Conservation (phyloP, 345 rosid species). For the Salix exigua region DNA sequence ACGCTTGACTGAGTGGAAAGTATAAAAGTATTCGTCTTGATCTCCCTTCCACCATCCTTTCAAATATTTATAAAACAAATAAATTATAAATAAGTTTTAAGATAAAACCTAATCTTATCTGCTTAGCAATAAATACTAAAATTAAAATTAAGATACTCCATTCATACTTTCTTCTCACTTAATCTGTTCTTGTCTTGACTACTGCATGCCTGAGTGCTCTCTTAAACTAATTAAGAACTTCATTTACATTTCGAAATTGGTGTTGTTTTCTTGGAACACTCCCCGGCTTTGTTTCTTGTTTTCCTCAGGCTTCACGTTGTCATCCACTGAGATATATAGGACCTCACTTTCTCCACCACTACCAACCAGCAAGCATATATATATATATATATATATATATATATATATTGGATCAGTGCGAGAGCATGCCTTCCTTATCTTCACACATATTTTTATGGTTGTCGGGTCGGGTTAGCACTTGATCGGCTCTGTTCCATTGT, state of each 20-base stretch:
- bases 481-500: not conserved
- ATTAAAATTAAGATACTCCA: too few relatives aligned
- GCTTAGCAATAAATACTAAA: too few relatives aligned
- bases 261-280: not conserved
- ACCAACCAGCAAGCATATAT: not conserved
- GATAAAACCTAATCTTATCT: too few relatives aligned
- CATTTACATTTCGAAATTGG: constrained; percentile 1
- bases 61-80: too few relatives aligned
- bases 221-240: not conserved
- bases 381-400: too few relatives aligned
- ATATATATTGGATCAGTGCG: not conserved
- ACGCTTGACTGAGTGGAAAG: too few relatives aligned
- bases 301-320: not conserved
- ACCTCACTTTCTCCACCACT: not conserved
- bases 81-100: too few relatives aligned
- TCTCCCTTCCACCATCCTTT: too few relatives aligned
- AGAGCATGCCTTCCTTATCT: not conserved
- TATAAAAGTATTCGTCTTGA: too few relatives aligned
- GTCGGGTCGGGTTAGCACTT: not conserved
- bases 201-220: not conserved
- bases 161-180: too few relatives aligned
- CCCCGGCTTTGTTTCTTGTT: constrained; percentile 1
- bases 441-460: not conserved
- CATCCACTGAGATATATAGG: not conserved
- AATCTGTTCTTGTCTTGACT: not conserved